Evolutionary conservation across 2,329 filamentous ascomycete species (phyloP), one percentile per base, ranked within the genome.

Genomic region (Aspergillus hiratsukae): DNA sequence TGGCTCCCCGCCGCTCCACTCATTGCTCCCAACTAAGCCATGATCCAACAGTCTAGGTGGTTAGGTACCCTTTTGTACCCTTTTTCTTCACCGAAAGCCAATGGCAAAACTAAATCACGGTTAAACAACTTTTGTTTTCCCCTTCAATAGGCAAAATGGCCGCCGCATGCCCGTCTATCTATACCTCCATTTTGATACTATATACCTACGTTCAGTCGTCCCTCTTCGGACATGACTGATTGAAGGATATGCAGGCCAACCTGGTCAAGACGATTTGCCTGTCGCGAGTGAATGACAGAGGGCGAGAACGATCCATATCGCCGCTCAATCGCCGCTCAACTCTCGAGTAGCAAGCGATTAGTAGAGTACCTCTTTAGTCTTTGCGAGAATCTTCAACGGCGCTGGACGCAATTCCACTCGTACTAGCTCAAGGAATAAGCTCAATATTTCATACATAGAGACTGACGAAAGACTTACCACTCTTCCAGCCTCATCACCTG

Each of bases 401-500:
- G 74, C 60, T 80, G 79, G 46, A 83, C 77, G 62, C 81, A 83
- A 63, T 81, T 78, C 81, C 81, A 83, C 69, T 83, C 80, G 64
- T 82, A 83, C 81, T 83, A 65, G 29, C 19, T 29, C 27, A 48
- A 10, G 8, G 45, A 14, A 37, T 23, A 8, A 19, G 9, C 21
- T 27, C 27, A 7, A 11, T 14, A 11, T 46, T 11, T n/a, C 23
- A 23, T 14, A 25, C 48, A 55, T 51, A 52, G 8, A 25, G 17
- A 50, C 28, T 7, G 9, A 28, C 23, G 50, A 43, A 56, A 51
- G 57, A 84, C 87, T 83, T 70, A 94, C 90, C 74, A 99, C 93
- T 79, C 87, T 83, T 29, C 94, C 94, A 61, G 91, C 88, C 61
- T 97, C 94, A 76, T 97, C 94, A 3, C 93, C 94, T 0, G 92